These are phyloP conservation scores for Talaromyces sp. DNA, from an alignment of 2,329 filamentous ascomycete species.

Conservation along the genomic window DNA sequence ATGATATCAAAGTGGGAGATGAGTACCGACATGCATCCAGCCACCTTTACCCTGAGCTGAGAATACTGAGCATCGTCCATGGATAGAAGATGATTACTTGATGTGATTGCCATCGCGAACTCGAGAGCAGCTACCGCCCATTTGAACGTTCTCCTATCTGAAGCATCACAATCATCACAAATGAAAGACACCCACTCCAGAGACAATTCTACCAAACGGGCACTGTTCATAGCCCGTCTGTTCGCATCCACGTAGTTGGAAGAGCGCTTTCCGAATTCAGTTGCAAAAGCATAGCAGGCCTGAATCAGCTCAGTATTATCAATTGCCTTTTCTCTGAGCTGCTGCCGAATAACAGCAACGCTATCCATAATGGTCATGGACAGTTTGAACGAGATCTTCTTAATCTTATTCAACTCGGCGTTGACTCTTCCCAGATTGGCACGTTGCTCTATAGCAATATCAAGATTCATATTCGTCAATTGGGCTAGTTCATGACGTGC, in stretches of 20 bases:
- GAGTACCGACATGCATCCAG: conserved; percentile 92
- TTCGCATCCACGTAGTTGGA: conserved; percentile 95
- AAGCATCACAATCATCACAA: conserved; percentile 91
- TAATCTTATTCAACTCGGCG: conserved; percentile 83
- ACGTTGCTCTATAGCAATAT: conserved; percentile 84
- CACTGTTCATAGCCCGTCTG: conserved; percentile 91
- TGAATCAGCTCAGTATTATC: conserved; percentile 95
- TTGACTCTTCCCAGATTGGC: conserved; percentile 94
- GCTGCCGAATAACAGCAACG: conserved; percentile 84
- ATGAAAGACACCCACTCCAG: conserved; percentile 98
- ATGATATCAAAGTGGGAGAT: conserved; percentile 99
- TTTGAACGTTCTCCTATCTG: conserved; percentile 91
- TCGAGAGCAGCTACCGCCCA: conserved; percentile 96
- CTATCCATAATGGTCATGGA: conserved; percentile 99
- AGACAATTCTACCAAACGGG: conserved; percentile 87
- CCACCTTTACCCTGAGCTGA: conserved; percentile 78
- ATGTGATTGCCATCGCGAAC: conserved; percentile 95
- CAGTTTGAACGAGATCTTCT: conserved; percentile 91
- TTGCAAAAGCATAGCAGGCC: conserved; percentile 97
- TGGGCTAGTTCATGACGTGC: conserved; percentile 76
- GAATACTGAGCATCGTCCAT: conserved; percentile 86
- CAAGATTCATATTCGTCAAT: conserved; percentile 76
- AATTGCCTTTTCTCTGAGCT: conserved; percentile 65
- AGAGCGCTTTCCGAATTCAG: conserved; percentile 93
- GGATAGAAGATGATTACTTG: conserved; percentile 86